Evolutionary conservation across 805 yeast species (phyloP).

Genomic region (Monosporozyma aerobia): DNA sequence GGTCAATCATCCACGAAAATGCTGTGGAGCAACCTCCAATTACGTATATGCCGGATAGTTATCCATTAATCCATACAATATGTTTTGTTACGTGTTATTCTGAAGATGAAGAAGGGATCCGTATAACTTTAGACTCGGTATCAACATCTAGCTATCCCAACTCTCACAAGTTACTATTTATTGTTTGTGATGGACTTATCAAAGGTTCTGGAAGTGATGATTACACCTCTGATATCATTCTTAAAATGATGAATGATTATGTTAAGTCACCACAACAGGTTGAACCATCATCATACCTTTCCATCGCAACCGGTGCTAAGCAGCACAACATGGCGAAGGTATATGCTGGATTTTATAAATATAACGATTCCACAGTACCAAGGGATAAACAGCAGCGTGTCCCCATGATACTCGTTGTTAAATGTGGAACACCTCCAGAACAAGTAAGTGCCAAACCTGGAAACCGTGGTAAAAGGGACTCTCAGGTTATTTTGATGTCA

Average conservation of each 20-base stretch:
- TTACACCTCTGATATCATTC: conserved; percentile 83
- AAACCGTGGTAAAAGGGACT: conserved; percentile 92
- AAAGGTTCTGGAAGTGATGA: conserved; percentile 88
- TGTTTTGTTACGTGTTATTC: conserved; percentile 89
- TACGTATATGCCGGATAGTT: conserved; percentile 78
- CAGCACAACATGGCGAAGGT: conserved; percentile 98
- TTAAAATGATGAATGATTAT: conserved; percentile 80
- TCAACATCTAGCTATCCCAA: conserved; percentile 95
- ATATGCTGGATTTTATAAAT: conserved; percentile 87
- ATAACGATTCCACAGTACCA: conserved; percentile 67
- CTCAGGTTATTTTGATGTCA: conserved; percentile 85
- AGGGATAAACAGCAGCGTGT: conserved; percentile 76
- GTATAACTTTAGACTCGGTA: conserved; percentile 84
- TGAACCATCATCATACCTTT: conserved; percentile 77
- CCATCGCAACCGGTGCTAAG: conserved; percentile 88
- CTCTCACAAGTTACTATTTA: conserved; percentile 78
- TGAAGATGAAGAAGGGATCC: conserved; percentile 77
- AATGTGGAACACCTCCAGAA: conserved; percentile 83
- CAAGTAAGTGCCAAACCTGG: conserved; percentile 70
- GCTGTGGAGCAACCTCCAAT: conserved; percentile 88
- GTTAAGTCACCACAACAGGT: conserved; percentile 66
- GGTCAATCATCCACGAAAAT: conserved; percentile 56
- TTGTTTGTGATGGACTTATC: conserved; percentile 88
- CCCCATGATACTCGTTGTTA: conserved; percentile 70
- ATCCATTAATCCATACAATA: conserved; percentile 65